Percentiles rank a stretch among this genome's conserved stretches.
Conservation (phyloP, 192 early-diverging fungal genomes). For the Rhizoclosmatium globosum region DNA sequence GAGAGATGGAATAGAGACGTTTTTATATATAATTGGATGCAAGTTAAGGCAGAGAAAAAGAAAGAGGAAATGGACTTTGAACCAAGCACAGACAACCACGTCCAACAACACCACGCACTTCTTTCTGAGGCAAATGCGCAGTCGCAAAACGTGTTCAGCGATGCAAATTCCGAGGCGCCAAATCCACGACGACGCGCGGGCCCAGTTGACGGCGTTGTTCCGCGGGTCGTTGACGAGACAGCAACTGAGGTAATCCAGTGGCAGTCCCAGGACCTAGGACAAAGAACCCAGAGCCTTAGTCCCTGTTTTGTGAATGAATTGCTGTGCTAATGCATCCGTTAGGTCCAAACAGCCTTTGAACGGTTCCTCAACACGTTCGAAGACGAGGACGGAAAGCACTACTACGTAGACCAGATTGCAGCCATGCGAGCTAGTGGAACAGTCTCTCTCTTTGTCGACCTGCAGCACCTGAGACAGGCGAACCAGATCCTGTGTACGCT, state of each 20-base stretch:
- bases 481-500: constrained; percentile 20
- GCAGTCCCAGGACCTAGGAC: neutral
- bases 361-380: neutral
- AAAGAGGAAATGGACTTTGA: too few species aligned
- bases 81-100: too few species aligned
- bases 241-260: neutral
- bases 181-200: neutral
- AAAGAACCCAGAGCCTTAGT: neutral
- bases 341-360: constrained; percentile 8
- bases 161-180: too few species aligned
- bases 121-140: too few species aligned
- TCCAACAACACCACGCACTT: too few species aligned
- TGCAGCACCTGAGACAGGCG: constrained; percentile 16
- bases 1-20: too few species aligned
- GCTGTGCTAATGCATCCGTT: neutral
- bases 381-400: neutral
- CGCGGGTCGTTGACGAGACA: constrained; percentile 3
- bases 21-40: too few species aligned
- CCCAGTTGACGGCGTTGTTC: neutral
- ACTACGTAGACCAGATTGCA: constrained; percentile 1
- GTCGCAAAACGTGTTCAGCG: too few species aligned
- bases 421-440: constrained; percentile 7
- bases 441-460: constrained; percentile 12
- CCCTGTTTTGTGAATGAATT: neutral
- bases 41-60: too few species aligned